These are phyloP conservation scores for Haematococcus lacustris DNA, from an alignment of 139 green algal species.

Conservation along the genomic window DNA sequence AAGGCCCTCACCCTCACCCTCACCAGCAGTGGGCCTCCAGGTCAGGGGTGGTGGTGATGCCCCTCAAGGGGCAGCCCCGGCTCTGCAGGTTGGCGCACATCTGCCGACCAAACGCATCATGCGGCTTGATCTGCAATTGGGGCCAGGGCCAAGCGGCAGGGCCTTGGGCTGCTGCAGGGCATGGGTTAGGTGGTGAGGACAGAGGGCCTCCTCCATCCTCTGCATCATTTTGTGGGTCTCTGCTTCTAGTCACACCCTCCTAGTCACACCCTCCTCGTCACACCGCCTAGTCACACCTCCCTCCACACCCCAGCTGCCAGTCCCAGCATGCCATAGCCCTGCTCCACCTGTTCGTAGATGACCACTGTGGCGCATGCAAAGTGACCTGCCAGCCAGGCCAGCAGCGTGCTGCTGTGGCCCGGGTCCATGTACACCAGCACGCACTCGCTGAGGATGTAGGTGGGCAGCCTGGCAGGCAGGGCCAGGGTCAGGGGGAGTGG, in stretches of 20 bases:
- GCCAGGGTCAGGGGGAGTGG: too few relatives aligned
- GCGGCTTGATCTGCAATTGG: slow-evolving; percentile 69
- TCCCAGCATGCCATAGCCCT: too few relatives aligned
- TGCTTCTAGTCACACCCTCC: too few relatives aligned
- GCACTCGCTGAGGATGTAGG: slow-evolving; percentile 73
- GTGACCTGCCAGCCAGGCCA: slow-evolving; percentile 35
- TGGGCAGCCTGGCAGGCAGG: slow-evolving; percentile 52
- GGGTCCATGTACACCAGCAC: slow-evolving; percentile 86
- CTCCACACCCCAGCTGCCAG: too few relatives aligned
- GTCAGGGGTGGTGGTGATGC: slow-evolving; percentile 56
- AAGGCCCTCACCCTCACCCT: neutral
- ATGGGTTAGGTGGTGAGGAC: too few relatives aligned
- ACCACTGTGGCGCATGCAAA: slow-evolving; percentile 44
- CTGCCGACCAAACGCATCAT: slow-evolving; percentile 82
- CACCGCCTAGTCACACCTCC: too few relatives aligned
- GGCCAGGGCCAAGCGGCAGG: neutral
- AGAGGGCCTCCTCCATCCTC: too few relatives aligned
- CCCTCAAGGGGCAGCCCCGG: slow-evolving; percentile 73
- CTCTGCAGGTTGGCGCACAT: slow-evolving; percentile 81
- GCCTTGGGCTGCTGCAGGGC: too few relatives aligned
- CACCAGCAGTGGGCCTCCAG: slow-evolving; percentile 53
- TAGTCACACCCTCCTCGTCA: too few relatives aligned
- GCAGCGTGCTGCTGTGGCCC: slow-evolving; percentile 35
- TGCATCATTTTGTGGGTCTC: too few relatives aligned
- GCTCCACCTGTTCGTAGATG: slow-evolving; percentile 78